Base-by-base conservation (phyloP, 192 early-diverging fungal species). In the Pilobolus umbonatus region DNA sequence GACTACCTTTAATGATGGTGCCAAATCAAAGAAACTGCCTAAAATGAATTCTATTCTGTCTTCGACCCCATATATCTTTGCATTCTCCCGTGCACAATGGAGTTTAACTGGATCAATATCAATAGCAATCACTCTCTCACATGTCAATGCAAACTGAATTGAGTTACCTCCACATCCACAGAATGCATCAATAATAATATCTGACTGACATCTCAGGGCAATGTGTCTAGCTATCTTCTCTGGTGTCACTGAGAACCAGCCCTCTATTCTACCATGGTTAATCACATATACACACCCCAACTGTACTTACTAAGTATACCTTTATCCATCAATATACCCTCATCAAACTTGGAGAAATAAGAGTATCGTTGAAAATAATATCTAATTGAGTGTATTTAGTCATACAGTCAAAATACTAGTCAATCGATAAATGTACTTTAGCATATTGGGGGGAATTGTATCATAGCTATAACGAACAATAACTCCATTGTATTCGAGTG, bases 151-250 rank as follows among this genome's bases (percentile, higher is more conserved):
- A 81, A 98, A 97, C 72, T 97, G 93, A 65, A 98, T 98, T 15
- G 93, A 64, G 65, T 98, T 98, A 4, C 96, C 96, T 14, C 96
- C 96, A 11, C 92, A 92, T 0, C 96, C 96, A 66, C 93, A 95
- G 61, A 95, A 97, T 0, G 88, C 95, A 56, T 98, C 96, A 34
- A 98, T 79, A 12, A 98, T 78, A 1, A 79, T 64, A 36, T 79
- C 72, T 34, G 77, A 73, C 9, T 71, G 51, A 55, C 88, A 85
- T 10, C 94, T 75, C 32, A 81, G 53, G 8, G 81, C 94, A 14
- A 91, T 85, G 62, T 96, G 83, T 19, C 69, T 56, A 6, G 95
- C 94, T 34, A 98, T 87, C 36, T 74, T 67, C 60, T 98, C 96
- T 1, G 94, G 96, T 0, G 95, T 98, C 1, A 97, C 92, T 1